Evolutionary conservation across 176 grass and related monocot species (phyloP).

Genomic region (Oryza rufipogon): DNA sequence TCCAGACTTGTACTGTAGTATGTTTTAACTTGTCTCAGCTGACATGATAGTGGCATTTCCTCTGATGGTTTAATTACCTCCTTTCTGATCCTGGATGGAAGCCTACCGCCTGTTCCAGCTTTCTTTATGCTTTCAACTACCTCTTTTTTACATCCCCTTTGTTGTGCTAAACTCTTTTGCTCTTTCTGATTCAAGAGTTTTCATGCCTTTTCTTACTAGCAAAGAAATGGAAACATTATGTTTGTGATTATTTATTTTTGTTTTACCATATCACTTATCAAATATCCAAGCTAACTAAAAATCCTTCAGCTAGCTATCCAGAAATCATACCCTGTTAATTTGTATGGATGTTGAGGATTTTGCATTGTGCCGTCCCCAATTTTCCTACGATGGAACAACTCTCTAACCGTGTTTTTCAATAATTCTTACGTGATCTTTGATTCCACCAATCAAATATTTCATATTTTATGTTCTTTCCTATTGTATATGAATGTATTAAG

Average conservation of each 20-base stretch:
- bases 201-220: background rate
- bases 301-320: background rate
- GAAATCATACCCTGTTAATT: background rate
- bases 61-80: background rate
- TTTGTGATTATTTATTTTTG: background rate
- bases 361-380: background rate
- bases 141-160: background rate
- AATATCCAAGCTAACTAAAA: background rate
- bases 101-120: background rate
- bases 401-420: background rate
- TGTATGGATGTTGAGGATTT: background rate
- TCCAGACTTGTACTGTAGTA: background rate
- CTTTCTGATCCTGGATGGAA: background rate
- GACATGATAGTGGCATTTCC: background rate
- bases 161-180: background rate
- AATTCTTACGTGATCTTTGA: background rate
- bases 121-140: background rate
- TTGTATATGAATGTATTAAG: background rate
- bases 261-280: background rate
- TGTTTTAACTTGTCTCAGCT: slow-evolving; percentile 26
- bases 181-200: background rate
- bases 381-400: background rate
- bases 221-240: background rate
- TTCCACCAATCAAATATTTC: background rate
- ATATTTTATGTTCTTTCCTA: background rate